A percentile compares a stretch with the other conserved stretches of the same genome.
phyloP scores from a whole-genome alignment of 2,329 filamentous ascomycete species.

The Diaporthe sp. region DNA sequence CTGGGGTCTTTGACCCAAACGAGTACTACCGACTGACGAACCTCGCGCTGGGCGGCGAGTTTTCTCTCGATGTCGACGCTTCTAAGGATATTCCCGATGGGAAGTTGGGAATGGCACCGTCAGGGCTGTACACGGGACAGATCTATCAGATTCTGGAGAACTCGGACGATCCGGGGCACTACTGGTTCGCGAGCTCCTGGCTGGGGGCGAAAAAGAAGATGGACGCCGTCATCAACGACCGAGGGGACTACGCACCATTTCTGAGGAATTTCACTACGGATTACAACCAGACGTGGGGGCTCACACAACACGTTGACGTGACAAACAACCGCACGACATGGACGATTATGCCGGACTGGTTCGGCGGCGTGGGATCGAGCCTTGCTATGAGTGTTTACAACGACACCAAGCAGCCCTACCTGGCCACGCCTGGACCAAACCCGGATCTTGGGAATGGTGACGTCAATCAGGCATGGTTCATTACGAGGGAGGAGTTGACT shows the following conservation, averaged over 20 bases:
- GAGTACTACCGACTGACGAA: constrained; percentile 33
- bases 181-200: constrained; percentile 25
- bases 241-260: constrained; percentile 22
- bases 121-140: constrained; percentile 25
- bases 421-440: constrained; percentile 4
- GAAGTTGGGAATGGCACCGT: not conserved
- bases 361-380: not conserved
- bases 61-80: constrained; percentile 26
- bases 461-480: constrained; percentile 19
- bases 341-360: constrained; percentile 30
- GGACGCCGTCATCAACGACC: constrained; percentile 24
- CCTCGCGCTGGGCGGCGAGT: constrained; percentile 33
- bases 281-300: constrained; percentile 23
- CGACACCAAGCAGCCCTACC: constrained; percentile 15
- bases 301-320: constrained; percentile 1
- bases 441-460: not conserved
- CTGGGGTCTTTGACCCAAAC: constrained; percentile 35
- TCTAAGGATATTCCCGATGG: constrained; percentile 20
- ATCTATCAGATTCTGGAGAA: constrained; percentile 33
- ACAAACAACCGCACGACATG: constrained; percentile 22
- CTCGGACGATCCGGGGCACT: constrained; percentile 6
- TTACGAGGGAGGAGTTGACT: not conserved
- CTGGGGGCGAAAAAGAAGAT: constrained; percentile 28
- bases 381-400: constrained; percentile 19
- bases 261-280: constrained; percentile 22